Evolutionary conservation across 2,329 filamentous ascomycete species (phyloP), one percentile per base, ranked within the genome.

Genomic region (Colletotrichum graminicola): DNA sequence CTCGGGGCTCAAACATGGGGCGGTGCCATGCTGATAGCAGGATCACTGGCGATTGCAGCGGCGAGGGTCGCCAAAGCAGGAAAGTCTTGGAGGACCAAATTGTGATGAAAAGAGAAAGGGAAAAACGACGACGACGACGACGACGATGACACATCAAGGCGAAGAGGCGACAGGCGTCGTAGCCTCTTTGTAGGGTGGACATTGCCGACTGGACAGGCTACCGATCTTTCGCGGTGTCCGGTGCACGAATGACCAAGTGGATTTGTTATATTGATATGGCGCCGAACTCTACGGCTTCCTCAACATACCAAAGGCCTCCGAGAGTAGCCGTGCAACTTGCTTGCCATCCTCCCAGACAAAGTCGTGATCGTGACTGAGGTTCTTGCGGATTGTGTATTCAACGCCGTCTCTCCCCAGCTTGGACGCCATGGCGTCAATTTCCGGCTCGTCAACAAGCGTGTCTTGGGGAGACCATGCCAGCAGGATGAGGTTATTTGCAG

Each of bases 341-440:
- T 78, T 77, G 21, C 91, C 91, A 69, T 88, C 84, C 77, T 87
- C 77, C 89, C 90, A 92, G 3, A 92, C 82, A 74, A 87, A 86
- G 79, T 93, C 88, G 79, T 94, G 92, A 47, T 83, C 83, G 5
- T 89, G 91, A 11, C 78, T 79, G 62, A 91, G 77, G 75, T 88
- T 84, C 73, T 78, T 82, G 43, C 79, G 62, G 43, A 78, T 74
- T 6, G 75, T 71, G 18, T 77, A 72, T 14, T 73, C 66, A 60
- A 85, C 71, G 79, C 80, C 78, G 80, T 82, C 79, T 43, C 79
- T 76, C 49, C 39, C 72, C 41, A 92, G 79, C 62, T 82, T 81
- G 71, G 77, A 77, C 66, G 84, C 82, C 87, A 93, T 90, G 21
- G 79, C 81, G 51, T 88, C 86, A 47, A 86, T 83, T 82, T 93